These are phyloP conservation scores for Trametes villosa DNA, from an alignment of 768 basidiomycete species.

Conservation along the genomic window DNA sequence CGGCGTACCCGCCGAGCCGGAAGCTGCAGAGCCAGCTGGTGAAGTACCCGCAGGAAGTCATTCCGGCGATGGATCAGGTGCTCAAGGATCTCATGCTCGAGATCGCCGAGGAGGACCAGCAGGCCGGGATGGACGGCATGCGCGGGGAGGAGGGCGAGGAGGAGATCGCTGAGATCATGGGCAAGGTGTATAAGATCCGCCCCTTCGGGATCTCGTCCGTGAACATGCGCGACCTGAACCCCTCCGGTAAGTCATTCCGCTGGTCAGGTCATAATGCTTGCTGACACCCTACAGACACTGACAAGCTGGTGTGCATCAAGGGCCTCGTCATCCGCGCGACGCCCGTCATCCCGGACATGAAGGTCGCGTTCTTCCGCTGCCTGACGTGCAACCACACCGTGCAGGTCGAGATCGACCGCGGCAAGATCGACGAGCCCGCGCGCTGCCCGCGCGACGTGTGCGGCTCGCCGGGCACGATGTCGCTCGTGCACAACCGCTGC, in stretches of 20 bases:
- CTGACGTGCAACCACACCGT: constrained; percentile 95
- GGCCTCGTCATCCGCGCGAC: constrained; percentile 97
- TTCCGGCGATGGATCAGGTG: constrained; percentile 97
- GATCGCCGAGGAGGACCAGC: constrained; percentile 79
- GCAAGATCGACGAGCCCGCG: constrained; percentile 92
- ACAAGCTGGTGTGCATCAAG: constrained; percentile 95
- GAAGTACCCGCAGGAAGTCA: constrained; percentile 96
- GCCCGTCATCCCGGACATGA: constrained; percentile 99
- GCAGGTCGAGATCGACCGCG: constrained; percentile 96
- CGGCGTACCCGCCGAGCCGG: constrained; percentile 81
- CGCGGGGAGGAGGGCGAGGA: constrained; percentile 73
- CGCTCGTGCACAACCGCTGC: constrained; percentile 94
- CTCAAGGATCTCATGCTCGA: constrained; percentile 93
- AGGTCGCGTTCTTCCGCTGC: constrained; percentile 97
- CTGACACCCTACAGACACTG: constrained; percentile 70
- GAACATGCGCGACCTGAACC: constrained; percentile 96
- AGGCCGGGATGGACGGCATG: constrained; percentile 75
- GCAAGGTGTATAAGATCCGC: constrained; percentile 88
- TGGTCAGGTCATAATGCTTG: neutral
- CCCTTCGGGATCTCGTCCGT: constrained; percentile 83
- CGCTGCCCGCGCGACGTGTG: constrained; percentile 95
- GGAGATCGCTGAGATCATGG: constrained; percentile 88
- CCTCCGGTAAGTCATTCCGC: constrained; percentile 63
- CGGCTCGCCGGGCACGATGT: constrained; percentile 85
- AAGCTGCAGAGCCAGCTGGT: constrained; percentile 84